A percentile compares a stretch with the other conserved stretches of the same genome.
Evolutionary conservation across 2,329 filamentous ascomycete genomes (phyloP).

Genomic region (Diaporthe aspalathi): DNA sequence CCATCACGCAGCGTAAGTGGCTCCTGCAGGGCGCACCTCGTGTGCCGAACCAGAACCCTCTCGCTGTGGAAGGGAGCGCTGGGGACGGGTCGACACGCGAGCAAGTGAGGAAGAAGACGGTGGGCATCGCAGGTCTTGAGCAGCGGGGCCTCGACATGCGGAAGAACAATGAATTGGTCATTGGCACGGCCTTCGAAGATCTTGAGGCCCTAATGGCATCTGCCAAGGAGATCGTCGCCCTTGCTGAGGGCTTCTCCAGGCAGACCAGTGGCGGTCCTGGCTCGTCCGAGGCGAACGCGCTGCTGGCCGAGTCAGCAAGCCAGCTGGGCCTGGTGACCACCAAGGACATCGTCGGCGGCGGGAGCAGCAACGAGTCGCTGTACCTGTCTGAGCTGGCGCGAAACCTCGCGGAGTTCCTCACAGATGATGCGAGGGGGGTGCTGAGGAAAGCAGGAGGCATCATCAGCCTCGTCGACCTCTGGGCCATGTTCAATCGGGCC

Average conservation of each 20-base stretch:
- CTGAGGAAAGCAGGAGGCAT: constrained; percentile 86
- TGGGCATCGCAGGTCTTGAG: constrained; percentile 93
- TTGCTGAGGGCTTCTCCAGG: constrained; percentile 87
- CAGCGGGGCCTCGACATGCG: constrained; percentile 84
- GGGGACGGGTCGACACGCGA: constrained; percentile 41
- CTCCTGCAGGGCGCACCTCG: constrained; percentile 90
- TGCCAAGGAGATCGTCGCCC: constrained; percentile 92
- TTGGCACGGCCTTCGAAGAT: constrained; percentile 95
- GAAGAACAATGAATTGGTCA: constrained; percentile 92
- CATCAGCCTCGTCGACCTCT: constrained; percentile 88
- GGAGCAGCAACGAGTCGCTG: constrained; percentile 78
- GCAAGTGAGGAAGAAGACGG: constrained; percentile 63
- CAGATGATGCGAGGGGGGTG: constrained; percentile 83
- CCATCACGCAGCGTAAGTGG: constrained; percentile 95
- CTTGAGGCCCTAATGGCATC: constrained; percentile 97
- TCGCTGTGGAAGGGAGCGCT: constrained; percentile 51
- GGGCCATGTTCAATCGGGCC: constrained; percentile 94
- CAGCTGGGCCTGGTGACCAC: constrained; percentile 92
- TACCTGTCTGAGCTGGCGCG: constrained; percentile 90
- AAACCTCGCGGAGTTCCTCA: constrained; percentile 88
- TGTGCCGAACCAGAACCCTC: constrained; percentile 72
- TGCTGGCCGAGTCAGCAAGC: constrained; percentile 84
- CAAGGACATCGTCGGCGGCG: constrained; percentile 89
- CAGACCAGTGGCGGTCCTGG: constrained; percentile 71
- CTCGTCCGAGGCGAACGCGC: constrained; percentile 75